These are phyloP conservation scores for Cladophialophora carrionii DNA, from an alignment of 2,329 filamentous ascomycete genomes.

Conservation along the genomic window DNA sequence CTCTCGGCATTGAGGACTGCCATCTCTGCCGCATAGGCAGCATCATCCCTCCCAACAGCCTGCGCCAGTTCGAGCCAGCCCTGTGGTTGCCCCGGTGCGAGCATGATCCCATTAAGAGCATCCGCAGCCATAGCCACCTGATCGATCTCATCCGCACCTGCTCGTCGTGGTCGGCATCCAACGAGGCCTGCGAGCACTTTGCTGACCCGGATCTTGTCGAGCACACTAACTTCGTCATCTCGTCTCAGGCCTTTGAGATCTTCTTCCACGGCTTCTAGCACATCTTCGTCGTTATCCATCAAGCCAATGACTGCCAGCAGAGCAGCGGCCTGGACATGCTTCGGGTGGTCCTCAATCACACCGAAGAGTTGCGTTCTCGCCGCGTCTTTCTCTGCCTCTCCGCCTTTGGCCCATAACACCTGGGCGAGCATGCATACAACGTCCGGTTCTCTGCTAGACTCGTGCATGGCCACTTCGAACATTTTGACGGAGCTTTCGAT, in stretches of 20 bases:
- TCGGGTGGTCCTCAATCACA: conserved; percentile 71
- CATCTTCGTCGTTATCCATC: conserved; percentile 77
- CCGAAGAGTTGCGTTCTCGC: conserved; percentile 80
- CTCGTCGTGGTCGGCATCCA: conserved; percentile 56
- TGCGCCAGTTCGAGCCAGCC: conserved; percentile 79
- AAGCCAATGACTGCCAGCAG: conserved; percentile 83
- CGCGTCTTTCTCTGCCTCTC: conserved; percentile 70
- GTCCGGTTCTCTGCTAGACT: conserved; percentile 71
- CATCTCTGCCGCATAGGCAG: conserved; percentile 67
- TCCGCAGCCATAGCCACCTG: conserved; percentile 60
- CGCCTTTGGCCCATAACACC: conserved; percentile 88
- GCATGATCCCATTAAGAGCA: conserved; percentile 75
- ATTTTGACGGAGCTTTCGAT: conserved; percentile 72
- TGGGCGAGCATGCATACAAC: conserved; percentile 86
- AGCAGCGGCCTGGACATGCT: conserved; percentile 77
- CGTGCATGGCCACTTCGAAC: conserved; percentile 78
- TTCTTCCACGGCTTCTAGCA: conserved; percentile 75
- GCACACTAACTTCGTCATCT: conserved; percentile 63
- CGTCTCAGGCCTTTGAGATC: conserved; percentile 76
- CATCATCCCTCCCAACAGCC: conserved; percentile 55
- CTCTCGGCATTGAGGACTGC: conserved; percentile 76
- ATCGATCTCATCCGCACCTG: conserved; percentile 47
- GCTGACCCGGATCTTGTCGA: conserved; percentile 70
- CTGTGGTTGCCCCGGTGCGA: conserved; percentile 75
- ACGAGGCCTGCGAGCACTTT: conserved; percentile 77